Conservation (phyloP, 805 yeast species). For the Saccharomyces eubayanus region DNA sequence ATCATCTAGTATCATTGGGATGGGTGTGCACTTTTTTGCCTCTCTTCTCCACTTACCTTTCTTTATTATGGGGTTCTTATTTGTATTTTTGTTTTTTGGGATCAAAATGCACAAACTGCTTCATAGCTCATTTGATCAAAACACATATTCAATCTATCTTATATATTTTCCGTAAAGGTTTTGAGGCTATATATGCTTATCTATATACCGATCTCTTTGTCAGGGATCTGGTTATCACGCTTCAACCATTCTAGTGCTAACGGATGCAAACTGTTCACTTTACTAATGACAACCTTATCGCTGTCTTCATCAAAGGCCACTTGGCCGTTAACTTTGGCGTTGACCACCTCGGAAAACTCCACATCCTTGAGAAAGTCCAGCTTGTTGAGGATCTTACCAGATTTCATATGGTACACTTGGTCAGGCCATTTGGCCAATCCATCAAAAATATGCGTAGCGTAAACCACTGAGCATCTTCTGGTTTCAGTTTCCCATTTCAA, state of each 20-base stretch:
- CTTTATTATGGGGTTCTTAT: neutral
- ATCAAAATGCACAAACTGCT: neutral
- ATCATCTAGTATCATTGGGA: neutral
- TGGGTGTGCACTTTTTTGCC: neutral
- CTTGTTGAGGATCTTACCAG: constrained; percentile 45
- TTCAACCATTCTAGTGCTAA: constrained; percentile 60
- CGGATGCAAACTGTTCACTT: constrained; percentile 55
- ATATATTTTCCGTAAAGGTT: neutral
- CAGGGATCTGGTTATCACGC: constrained; percentile 10
- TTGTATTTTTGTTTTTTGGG: constrained; percentile 1
- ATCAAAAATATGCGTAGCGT: constrained; percentile 95
- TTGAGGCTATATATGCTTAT: neutral
- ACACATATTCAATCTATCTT: neutral
- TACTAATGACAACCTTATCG: constrained; percentile 15
- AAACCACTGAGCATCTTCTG: constrained; percentile 70
- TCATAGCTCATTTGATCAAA: neutral
- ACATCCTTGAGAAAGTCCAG: constrained; percentile 31
- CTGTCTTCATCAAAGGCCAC: constrained; percentile 9
- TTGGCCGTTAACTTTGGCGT: constrained; percentile 15
- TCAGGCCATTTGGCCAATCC: constrained; percentile 92
- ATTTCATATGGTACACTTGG: constrained; percentile 63
- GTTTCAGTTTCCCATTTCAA: constrained; percentile 62
- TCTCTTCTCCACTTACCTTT: neutral
- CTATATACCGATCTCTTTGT: neutral
- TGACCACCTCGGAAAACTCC: constrained; percentile 20